A percentile compares a stretch with the other conserved stretches of the same genome.
phyloP scores from a whole-genome alignment of 331 rosid genomes.

The Phaseolus coccineus region DNA sequence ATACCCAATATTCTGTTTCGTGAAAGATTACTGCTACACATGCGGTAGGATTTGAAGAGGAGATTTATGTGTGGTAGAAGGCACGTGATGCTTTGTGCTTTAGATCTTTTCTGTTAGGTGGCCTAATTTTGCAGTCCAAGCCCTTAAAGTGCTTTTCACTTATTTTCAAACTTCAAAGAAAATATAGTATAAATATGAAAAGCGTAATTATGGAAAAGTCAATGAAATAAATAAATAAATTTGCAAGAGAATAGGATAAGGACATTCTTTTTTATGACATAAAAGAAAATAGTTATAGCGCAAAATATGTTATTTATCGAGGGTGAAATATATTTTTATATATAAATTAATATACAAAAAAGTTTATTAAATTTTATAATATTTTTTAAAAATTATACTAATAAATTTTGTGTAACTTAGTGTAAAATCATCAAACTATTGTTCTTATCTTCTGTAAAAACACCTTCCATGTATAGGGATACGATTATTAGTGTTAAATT shows the following conservation, averaged over 20 bases:
- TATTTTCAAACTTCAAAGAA: neutral
- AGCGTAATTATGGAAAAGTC: neutral
- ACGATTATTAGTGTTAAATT: no score
- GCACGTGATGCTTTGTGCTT: slow-evolving; percentile 12
- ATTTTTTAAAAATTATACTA: no score
- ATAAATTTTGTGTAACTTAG: no score
- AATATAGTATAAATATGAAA: neutral
- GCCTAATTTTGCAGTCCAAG: neutral
- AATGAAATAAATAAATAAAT: neutral
- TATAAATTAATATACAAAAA: no score
- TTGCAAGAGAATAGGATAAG: neutral
- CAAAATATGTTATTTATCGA: no score
- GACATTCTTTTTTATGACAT: neutral
- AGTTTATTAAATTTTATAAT: no score
- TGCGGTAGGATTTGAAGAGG: neutral
- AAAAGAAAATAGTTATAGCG: no score
- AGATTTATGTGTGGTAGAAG: slow-evolving; percentile 28
- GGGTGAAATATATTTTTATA: no score
- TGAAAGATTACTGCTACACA: slow-evolving; percentile 32
- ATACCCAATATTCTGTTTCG: slow-evolving; percentile 21
- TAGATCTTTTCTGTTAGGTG: slow-evolving; percentile 32
- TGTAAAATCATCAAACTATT: no score
- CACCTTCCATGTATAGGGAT: neutral
- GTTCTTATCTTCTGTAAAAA: neutral
- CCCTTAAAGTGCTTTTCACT: neutral